Conservation (phyloP, 1,284 basidiomycete species). For the Mrakiaceae sp. region DNA sequence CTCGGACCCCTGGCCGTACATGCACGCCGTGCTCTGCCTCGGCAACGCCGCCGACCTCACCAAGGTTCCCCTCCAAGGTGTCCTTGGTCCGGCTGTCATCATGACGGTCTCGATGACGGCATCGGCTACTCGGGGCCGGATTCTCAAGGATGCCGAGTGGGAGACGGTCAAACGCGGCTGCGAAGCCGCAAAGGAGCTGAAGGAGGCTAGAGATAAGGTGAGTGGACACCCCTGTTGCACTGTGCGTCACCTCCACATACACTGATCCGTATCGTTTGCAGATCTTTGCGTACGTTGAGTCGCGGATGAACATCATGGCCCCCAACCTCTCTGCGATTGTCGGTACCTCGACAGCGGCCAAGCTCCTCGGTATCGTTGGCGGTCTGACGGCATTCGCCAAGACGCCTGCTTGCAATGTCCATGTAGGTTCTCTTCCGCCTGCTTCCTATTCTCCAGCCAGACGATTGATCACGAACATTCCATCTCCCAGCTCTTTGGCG, state of each 20-base stretch:
- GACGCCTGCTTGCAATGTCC: conserved; percentile 92
- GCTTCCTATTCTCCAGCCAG: conserved; percentile 2
- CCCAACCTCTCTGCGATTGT: conserved; percentile 97
- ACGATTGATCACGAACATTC: not conserved
- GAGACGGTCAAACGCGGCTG: conserved; percentile 69
- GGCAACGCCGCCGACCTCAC: conserved; percentile 81
- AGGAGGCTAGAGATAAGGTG: conserved; percentile 76
- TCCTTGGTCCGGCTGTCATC: conserved; percentile 81
- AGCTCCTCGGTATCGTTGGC: conserved; percentile 92
- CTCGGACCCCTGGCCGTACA: conserved; percentile 81
- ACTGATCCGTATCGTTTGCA: conserved; percentile 26
- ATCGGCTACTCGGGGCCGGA: conserved; percentile 72
- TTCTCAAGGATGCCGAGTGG: conserved; percentile 63
- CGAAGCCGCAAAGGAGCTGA: conserved; percentile 73
- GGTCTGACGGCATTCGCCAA: conserved; percentile 82
- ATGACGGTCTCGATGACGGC: conserved; percentile 96
- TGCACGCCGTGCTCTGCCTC: conserved; percentile 76
- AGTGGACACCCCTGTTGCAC: conserved; percentile 15
- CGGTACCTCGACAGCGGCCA: conserved; percentile 94
- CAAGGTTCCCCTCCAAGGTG: conserved; percentile 63
- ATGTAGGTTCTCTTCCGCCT: conserved; percentile 45
- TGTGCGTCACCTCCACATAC: not conserved
- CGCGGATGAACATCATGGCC: conserved; percentile 93
- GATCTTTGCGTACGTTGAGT: conserved; percentile 98
- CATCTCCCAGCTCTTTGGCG: conserved; percentile 65